phyloP scores from a whole-genome alignment of 495 filamentous ascomycete genomes.

The Penicillium alfredii region DNA sequence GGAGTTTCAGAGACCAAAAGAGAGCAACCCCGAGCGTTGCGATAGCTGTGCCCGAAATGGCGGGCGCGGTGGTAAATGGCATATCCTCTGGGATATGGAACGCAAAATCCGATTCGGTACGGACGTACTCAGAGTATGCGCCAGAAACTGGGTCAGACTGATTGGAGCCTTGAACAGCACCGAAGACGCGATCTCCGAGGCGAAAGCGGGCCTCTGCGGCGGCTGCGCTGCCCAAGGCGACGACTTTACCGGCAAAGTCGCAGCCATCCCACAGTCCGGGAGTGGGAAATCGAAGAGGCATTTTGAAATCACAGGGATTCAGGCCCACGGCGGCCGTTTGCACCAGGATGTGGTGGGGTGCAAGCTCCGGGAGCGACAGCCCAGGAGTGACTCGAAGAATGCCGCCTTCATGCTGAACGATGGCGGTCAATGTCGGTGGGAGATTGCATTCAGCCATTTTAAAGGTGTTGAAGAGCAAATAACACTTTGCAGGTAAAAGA shows the following conservation, averaged over 20 bases:
- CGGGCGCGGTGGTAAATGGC: slow-evolving; percentile 6
- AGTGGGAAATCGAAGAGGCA: slow-evolving; percentile 26
- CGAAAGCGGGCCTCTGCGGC: slow-evolving; percentile 14
- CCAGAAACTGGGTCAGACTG: slow-evolving; percentile 22
- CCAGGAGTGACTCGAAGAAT: slow-evolving; percentile 12
- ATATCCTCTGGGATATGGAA: slow-evolving; percentile 16
- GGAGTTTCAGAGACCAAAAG: slow-evolving; percentile 26
- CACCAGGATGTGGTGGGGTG: slow-evolving; percentile 21
- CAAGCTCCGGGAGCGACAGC: slow-evolving; percentile 16
- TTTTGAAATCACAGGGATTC: slow-evolving; percentile 45
- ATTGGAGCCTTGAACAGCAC: slow-evolving; percentile 32
- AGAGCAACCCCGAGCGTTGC: slow-evolving; percentile 23
- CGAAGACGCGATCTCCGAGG: slow-evolving; percentile 27
- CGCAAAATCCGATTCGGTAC: slow-evolving; percentile 16
- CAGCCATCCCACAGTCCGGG: slow-evolving; percentile 34
- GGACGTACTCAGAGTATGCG: slow-evolving; percentile 34
- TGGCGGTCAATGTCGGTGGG: slow-evolving; percentile 13
- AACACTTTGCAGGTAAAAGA: too few species aligned
- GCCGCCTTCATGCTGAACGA: slow-evolving; percentile 20
- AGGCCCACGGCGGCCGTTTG: slow-evolving; percentile 34
- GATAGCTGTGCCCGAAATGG: slow-evolving; percentile 20
- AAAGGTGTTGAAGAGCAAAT: too few species aligned
- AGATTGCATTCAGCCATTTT: slow-evolving; percentile 2
- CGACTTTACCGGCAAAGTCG: slow-evolving; percentile 41
- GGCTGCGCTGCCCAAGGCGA: slow-evolving; percentile 19